Conservation (phyloP, 805 yeast species). For the Pichia occidentalis region DNA sequence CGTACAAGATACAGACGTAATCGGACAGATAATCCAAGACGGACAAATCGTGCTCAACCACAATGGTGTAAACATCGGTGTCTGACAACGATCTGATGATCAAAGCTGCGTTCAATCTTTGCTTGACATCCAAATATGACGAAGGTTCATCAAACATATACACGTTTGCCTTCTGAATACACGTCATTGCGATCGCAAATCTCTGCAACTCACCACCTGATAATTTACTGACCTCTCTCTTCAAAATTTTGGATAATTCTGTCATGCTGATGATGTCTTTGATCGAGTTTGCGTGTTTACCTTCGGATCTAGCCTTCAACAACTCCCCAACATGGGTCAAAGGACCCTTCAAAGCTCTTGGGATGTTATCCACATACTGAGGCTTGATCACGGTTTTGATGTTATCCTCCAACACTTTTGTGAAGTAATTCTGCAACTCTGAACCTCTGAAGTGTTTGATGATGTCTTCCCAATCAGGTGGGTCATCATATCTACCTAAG, state of each 20-base stretch:
- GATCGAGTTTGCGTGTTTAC: slow-evolving; percentile 45
- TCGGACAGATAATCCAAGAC: slow-evolving; percentile 96
- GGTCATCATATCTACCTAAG: slow-evolving; percentile 87
- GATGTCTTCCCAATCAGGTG: slow-evolving; percentile 97
- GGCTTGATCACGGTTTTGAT: slow-evolving; percentile 98
- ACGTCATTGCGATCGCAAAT: slow-evolving; percentile 96
- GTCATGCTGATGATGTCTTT: slow-evolving; percentile 61
- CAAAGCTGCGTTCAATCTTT: slow-evolving; percentile 95
- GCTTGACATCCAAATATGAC: slow-evolving; percentile 96
- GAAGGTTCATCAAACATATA: slow-evolving; percentile 99
- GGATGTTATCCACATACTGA: slow-evolving; percentile 96
- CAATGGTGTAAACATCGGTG: slow-evolving; percentile 79
- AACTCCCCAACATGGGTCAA: slow-evolving; percentile 80
- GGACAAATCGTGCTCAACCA: slow-evolving; percentile 98
- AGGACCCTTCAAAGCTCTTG: slow-evolving; percentile 92
- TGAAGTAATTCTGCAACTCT: slow-evolving; percentile 93
- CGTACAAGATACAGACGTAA: slow-evolving; percentile 92
- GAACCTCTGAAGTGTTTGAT: slow-evolving; percentile 91
- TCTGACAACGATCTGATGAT: slow-evolving; percentile 80
- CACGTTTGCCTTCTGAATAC: slow-evolving; percentile 90
- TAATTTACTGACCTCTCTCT: slow-evolving; percentile 82
- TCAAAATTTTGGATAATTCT: slow-evolving; percentile 69
- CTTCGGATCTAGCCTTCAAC: slow-evolving; percentile 69
- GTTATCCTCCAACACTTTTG: slow-evolving; percentile 87
- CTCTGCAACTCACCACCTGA: slow-evolving; percentile 99